These are phyloP conservation scores for Blastocystis sp. DNA, from an alignment of 352 stramenopile genomes.

Conservation along the genomic window DNA sequence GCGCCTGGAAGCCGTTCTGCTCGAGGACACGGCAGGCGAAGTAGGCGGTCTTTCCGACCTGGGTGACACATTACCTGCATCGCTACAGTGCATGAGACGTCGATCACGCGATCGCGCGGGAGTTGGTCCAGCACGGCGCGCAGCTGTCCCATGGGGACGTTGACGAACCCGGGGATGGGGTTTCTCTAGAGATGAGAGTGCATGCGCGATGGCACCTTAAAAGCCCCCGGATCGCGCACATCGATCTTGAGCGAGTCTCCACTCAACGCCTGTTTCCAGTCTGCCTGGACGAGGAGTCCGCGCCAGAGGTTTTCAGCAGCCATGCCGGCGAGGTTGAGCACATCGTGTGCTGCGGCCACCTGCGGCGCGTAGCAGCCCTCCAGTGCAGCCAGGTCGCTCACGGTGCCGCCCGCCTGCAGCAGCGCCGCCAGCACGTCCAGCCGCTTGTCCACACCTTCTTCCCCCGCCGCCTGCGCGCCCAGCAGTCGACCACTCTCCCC, in stretches of 20 bases:
- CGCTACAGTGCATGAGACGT: constrained; percentile 27
- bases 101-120: constrained; percentile 40
- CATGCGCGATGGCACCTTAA: neutral
- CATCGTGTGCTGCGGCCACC: constrained; percentile 63
- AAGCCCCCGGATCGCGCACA: neutral
- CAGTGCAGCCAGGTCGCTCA: constrained; percentile 63
- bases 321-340: constrained; percentile 67
- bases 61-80: neutral
- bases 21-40: constrained; percentile 39
- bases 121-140: neutral
- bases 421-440: constrained; percentile 67
- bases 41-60: constrained; percentile 45
- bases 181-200: neutral
- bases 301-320: constrained; percentile 61
- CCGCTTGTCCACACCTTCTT: constrained; percentile 66
- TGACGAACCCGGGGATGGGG: constrained; percentile 24
- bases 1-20: constrained; percentile 35
- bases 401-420: constrained; percentile 63
- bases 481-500: constrained; percentile 61
- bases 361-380: constrained; percentile 67
- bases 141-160: constrained; percentile 13
- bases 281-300: neutral
- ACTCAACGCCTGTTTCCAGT: constrained; percentile 20
- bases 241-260: constrained; percentile 43
- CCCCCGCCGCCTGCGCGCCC: constrained; percentile 64